Base-by-base conservation (phyloP, 129 eudicot genomes). In the Erigeron canadensis region DNA sequence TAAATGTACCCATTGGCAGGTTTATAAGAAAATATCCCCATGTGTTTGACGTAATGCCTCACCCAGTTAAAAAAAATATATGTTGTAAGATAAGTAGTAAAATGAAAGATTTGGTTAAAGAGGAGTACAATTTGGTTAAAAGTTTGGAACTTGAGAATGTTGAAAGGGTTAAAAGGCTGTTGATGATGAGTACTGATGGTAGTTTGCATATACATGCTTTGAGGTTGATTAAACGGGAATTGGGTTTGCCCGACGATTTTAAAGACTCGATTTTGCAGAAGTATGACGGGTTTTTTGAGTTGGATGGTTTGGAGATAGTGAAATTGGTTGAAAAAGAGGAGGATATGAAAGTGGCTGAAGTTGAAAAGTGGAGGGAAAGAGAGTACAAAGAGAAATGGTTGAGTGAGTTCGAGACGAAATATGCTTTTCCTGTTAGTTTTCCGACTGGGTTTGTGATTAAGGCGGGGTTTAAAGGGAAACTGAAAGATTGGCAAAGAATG, bases 211-310 rank as follows among this genome's bases (percentile, higher is more conserved):
- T 89, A 13, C 96, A 93, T 70, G 96, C 90, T 48, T 72, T 93
- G 75, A 85, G 98, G 63, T 75, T 93, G 83, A 78, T 82, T 54
- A 87, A 88, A 61, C 72, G 81, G 63, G 95, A 89, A 60, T 54
- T 93, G 69, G 98, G 98, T 18, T 82, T 89, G 61, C 98, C 98
- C 0, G 85, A 87, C n/a, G 82, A 93, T 86, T 93, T 93, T 19
- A 77, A 84, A 3, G 95, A 89, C 10, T 87, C 95, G 11, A 83
- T 93, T 54, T 80, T 93, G 6, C 67, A 46, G n/a, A 93, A 93
- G 71, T 86, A 84, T 70, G 23, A 22, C 19, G 82, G 83, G 19
- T 93, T 93, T 28, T 28, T 28, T 77, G 84, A 75, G 68, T 44
- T 93, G 40, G 85, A 85, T n/a, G 86, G 85, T 82, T 67, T 80